phyloP scores from a whole-genome alignment of 2,329 filamentous ascomycete species.

The Hymenoscyphus scutula region DNA sequence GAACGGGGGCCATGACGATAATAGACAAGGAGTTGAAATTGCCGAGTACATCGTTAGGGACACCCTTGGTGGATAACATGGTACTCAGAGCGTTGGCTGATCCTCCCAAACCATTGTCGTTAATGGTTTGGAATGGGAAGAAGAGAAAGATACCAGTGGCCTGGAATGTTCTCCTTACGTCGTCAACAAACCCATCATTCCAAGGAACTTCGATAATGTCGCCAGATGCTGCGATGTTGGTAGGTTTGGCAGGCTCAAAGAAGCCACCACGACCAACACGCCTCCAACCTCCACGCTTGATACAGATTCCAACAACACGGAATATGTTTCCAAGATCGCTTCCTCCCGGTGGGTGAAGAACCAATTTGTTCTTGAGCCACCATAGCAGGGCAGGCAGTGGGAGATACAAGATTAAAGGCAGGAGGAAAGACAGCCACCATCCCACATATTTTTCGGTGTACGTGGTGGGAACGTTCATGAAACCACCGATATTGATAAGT shows the following conservation, averaged over 20 bases:
- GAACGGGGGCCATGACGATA: slow-evolving; percentile 69
- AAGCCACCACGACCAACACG: slow-evolving; percentile 41
- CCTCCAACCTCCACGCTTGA: slow-evolving; percentile 58
- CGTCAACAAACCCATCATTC: slow-evolving; percentile 78
- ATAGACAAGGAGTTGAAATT: slow-evolving; percentile 75
- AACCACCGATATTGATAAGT: slow-evolving; percentile 65
- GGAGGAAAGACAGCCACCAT: slow-evolving; percentile 47
- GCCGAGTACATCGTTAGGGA: slow-evolving; percentile 75
- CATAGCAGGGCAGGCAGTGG: slow-evolving; percentile 52
- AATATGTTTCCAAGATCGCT: slow-evolving; percentile 47
- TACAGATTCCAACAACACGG: slow-evolving; percentile 41
- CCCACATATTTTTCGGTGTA: slow-evolving; percentile 48
- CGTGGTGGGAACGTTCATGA: slow-evolving; percentile 43
- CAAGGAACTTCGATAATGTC: slow-evolving; percentile 73
- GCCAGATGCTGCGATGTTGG: slow-evolving; percentile 50
- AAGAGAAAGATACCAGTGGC: slow-evolving; percentile 67
- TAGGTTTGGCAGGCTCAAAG: slow-evolving; percentile 69
- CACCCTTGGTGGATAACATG: slow-evolving; percentile 64
- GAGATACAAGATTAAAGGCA: slow-evolving; percentile 58
- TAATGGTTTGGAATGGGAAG: slow-evolving; percentile 44
- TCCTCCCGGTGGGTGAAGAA: slow-evolving; percentile 46
- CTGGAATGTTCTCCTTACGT: slow-evolving; percentile 66
- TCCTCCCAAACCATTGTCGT: slow-evolving; percentile 46
- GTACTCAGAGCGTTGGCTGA: slow-evolving; percentile 52
- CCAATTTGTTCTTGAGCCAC: slow-evolving; percentile 41